Evolutionary conservation across 768 basidiomycete species (phyloP).

Genomic region (Russula emetica): DNA sequence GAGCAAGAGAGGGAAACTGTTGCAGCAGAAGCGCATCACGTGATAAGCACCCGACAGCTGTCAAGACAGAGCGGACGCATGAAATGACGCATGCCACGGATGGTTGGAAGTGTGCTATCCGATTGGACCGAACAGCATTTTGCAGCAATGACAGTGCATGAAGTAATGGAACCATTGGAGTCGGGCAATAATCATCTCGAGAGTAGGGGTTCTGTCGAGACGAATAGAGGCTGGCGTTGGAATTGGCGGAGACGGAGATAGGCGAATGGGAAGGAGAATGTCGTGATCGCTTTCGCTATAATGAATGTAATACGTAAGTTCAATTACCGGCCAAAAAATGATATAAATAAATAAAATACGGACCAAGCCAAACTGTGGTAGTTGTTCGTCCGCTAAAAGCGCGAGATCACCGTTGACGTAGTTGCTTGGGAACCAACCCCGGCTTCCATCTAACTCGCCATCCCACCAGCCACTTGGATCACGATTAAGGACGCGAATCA

Average conservation of each 20-base stretch:
- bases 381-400: slow-evolving; percentile 56
- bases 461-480: slow-evolving; percentile 98
- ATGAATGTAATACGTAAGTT: neutral
- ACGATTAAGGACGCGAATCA: slow-evolving; percentile 85
- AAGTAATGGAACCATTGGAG: slow-evolving; percentile 76
- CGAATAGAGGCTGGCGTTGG: slow-evolving; percentile 12
- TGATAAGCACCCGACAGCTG: slow-evolving; percentile 76
- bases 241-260: slow-evolving; percentile 17
- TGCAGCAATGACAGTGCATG: slow-evolving; percentile 85
- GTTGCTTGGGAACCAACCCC: slow-evolving; percentile 99
- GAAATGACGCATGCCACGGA: slow-evolving; percentile 94
- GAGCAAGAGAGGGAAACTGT: slow-evolving; percentile 58
- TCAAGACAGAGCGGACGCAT: slow-evolving; percentile 82
- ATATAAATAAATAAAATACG: slow-evolving; percentile 31
- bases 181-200: slow-evolving; percentile 51
- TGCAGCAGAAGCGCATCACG: slow-evolving; percentile 74
- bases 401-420: slow-evolving; percentile 73
- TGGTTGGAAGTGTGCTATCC: slow-evolving; percentile 83
- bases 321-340: neutral
- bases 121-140: slow-evolving; percentile 73
- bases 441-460: slow-evolving; percentile 79
- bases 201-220: slow-evolving; percentile 23
- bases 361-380: slow-evolving; percentile 40
- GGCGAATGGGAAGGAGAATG: slow-evolving; percentile 25
- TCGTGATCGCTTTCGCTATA: slow-evolving; percentile 31